phyloP scores from a whole-genome alignment of 2,329 filamentous ascomycete genomes.

The Didymella lethalis region DNA sequence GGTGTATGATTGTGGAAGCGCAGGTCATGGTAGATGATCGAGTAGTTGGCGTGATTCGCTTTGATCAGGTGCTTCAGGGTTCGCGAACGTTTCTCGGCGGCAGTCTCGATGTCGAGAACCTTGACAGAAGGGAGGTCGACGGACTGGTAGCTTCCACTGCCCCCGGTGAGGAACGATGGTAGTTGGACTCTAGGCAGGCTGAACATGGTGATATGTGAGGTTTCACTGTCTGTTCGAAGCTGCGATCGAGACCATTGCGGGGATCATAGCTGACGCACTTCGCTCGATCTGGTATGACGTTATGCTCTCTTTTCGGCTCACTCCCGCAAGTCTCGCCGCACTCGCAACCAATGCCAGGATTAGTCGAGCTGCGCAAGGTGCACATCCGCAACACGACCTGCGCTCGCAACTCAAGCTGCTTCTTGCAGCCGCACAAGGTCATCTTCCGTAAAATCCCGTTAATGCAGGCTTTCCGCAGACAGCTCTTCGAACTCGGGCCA shows the following conservation, averaged over 20 bases:
- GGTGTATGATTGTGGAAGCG: constrained; percentile 83
- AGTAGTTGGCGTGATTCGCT: constrained; percentile 89
- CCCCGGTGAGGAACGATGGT: constrained; percentile 31
- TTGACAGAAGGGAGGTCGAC: constrained; percentile 71
- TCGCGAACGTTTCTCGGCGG: constrained; percentile 78
- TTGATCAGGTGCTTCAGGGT: constrained; percentile 90
- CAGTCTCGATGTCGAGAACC: constrained; percentile 80
- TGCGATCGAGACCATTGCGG: constrained; percentile 28
- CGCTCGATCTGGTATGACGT: constrained; percentile 36
- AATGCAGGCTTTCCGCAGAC: neutral
- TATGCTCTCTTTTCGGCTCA: constrained; percentile 18
- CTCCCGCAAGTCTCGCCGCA: constrained; percentile 13
- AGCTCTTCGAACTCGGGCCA: neutral
- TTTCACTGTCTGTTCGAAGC: constrained; percentile 10
- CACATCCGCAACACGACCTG: neutral
- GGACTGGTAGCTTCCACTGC: constrained; percentile 32
- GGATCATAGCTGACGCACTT: constrained; percentile 27
- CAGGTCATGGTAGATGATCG: constrained; percentile 78
- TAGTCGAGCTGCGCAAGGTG: constrained; percentile 1
- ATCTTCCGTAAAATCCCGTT: neutral
- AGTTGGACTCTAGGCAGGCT: constrained; percentile 32
- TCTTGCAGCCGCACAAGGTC: neutral
- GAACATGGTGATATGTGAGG: constrained; percentile 31
- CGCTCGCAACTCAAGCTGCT: constrained; percentile 9
- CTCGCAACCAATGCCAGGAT: constrained; percentile 27